Percentiles rank a stretch among this genome's conserved stretches.
Conservation (phyloP, 208 protist genomes). For the Leptomonas pyrrhocoris region DNA sequence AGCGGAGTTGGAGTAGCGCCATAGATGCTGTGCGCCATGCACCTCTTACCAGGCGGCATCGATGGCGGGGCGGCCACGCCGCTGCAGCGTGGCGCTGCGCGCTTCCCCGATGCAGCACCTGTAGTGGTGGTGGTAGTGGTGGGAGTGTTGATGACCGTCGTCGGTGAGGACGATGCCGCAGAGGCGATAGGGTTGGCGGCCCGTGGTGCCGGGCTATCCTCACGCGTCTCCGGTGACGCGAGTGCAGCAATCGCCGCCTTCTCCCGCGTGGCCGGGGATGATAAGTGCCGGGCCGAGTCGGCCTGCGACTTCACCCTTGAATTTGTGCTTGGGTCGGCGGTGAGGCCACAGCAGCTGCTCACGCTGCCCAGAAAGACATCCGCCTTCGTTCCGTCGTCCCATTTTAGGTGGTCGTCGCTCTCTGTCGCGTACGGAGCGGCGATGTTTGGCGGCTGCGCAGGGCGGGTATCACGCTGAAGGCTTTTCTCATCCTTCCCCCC, state of each 20-base stretch:
- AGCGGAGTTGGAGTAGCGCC: background rate
- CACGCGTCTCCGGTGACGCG: background rate
- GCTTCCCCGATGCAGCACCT: background rate
- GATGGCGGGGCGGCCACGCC: background rate
- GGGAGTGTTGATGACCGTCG: background rate
- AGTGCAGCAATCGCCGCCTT: background rate
- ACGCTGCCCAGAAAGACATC: background rate
- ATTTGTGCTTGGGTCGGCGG: background rate
- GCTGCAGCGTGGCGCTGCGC: background rate
- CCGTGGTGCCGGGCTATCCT: background rate
- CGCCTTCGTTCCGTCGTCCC: background rate
- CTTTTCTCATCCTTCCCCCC: background rate
- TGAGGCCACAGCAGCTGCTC: constrained; percentile 23
- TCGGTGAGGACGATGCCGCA: background rate
- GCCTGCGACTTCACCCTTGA: background rate
- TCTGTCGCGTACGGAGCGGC: background rate
- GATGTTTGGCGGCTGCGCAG: background rate
- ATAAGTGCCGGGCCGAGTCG: background rate
- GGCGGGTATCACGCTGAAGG: background rate
- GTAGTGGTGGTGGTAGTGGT: background rate
- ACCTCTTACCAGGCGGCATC: background rate
- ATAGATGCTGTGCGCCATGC: background rate
- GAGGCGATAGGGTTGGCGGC: background rate
- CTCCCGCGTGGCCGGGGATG: background rate
- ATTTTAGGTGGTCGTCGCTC: background rate